phyloP scores from a whole-genome alignment of 2,329 filamentous ascomycete species.

The Colletotrichum sojae region DNA sequence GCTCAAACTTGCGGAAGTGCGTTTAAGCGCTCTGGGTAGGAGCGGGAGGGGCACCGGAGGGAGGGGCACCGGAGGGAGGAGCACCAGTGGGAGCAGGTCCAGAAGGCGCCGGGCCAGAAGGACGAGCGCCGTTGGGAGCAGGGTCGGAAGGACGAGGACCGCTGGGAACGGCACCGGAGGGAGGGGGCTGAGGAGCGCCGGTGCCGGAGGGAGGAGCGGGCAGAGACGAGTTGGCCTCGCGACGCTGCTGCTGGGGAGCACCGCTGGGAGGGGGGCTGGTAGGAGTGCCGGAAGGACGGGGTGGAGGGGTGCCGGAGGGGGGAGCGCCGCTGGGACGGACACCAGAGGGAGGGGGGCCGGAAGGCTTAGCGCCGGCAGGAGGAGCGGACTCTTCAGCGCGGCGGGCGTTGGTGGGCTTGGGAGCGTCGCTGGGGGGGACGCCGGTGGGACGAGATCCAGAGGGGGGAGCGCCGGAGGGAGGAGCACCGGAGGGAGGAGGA shows the following conservation, averaged over 20 bases:
- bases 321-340: constrained; percentile 5
- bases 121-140: constrained; percentile 14
- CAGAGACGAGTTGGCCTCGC: constrained; percentile 3
- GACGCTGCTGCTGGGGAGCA: constrained; percentile 14
- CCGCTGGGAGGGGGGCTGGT: constrained; percentile 16
- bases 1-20: neutral
- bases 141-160: constrained; percentile 10
- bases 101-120: constrained; percentile 7
- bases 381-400: constrained; percentile 9
- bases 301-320: constrained; percentile 21
- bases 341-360: constrained; percentile 19
- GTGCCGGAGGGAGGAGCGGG: constrained; percentile 14
- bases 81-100: neutral
- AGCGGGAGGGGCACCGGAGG: constrained; percentile 22
- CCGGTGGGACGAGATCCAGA: constrained; percentile 6
- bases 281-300: constrained; percentile 4
- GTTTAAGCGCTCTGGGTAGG: constrained; percentile 21
- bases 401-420: constrained; percentile 4
- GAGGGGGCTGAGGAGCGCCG: constrained; percentile 5
- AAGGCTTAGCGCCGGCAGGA: constrained; percentile 2
- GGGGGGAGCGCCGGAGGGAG: constrained; percentile 7
- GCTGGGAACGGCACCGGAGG: constrained; percentile 14
- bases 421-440: constrained; percentile 3
- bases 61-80: constrained; percentile 3
- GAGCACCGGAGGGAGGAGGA: constrained; percentile 15